Percentiles rank a stretch among this genome's conserved stretches.
Evolutionary conservation across 768 basidiomycete genomes (phyloP).

Genomic region (Mycena galericulata): DNA sequence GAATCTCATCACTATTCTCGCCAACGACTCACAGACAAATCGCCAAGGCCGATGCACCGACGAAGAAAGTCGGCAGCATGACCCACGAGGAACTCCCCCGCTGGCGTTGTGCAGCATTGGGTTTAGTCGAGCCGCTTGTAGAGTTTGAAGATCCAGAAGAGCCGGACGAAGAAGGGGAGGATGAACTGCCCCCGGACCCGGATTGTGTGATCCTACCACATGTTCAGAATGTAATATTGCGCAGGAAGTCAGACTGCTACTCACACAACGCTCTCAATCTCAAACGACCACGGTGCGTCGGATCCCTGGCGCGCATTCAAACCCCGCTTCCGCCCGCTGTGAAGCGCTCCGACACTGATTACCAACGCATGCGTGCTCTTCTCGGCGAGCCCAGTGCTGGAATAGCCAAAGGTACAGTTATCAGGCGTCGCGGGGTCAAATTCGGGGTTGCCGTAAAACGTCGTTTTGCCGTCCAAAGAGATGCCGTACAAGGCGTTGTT

Average conservation of each 20-base stretch:
- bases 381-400: constrained; percentile 17
- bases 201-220: constrained; percentile 11
- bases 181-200: constrained; percentile 3
- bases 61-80: constrained; percentile 13
- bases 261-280: constrained; percentile 23
- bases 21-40: constrained; percentile 14
- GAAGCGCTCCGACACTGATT: constrained; percentile 19
- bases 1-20: no score
- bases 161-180: constrained; percentile 7
- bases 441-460: constrained; percentile 20
- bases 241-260: constrained; percentile 11
- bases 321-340: constrained; percentile 5
- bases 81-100: constrained; percentile 9
- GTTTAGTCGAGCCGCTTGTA: constrained; percentile 11
- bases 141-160: constrained; percentile 15
- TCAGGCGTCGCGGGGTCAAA: constrained; percentile 20
- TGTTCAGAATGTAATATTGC: constrained; percentile 11
- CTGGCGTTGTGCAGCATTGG: constrained; percentile 12
- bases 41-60: constrained; percentile 13
- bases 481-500: constrained; percentile 17
- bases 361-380: constrained; percentile 16
- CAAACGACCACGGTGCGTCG: constrained; percentile 16
- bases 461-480: constrained; percentile 16
- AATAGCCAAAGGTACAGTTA: constrained; percentile 27
- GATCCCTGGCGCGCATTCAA: constrained; percentile 1